phyloP scores from a whole-genome alignment of 2,329 filamentous ascomycete genomes.

The Hymenoscyphus fructigenus region DNA sequence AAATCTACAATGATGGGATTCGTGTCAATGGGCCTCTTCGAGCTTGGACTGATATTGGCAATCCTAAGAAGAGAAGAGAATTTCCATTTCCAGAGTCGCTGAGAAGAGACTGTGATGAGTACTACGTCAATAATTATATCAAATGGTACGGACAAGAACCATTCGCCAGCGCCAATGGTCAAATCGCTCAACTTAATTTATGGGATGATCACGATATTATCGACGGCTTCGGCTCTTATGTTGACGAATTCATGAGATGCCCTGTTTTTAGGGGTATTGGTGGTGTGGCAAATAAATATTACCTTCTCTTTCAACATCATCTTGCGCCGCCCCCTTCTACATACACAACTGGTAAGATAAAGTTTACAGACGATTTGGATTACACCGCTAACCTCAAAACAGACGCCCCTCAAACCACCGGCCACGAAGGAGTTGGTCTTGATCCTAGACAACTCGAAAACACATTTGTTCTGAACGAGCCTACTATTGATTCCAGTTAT shows the following conservation, averaged over 20 bases:
- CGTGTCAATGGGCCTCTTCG: constrained; percentile 79
- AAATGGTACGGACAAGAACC: constrained; percentile 70
- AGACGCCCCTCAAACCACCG: constrained; percentile 56
- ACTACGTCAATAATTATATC: constrained; percentile 90
- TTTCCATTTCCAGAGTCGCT: constrained; percentile 76
- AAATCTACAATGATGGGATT: constrained; percentile 91
- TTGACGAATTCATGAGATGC: constrained; percentile 89
- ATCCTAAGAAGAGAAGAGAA: constrained; percentile 76
- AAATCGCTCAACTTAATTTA: constrained; percentile 94
- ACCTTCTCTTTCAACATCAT: constrained; percentile 96
- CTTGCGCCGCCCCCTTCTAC: constrained; percentile 81
- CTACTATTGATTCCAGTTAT: constrained; percentile 64
- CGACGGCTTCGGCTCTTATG: constrained; percentile 91
- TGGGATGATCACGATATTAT: constrained; percentile 98
- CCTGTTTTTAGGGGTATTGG: constrained; percentile 91
- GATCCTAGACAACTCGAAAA: constrained; percentile 73
- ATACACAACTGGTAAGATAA: constrained; percentile 71
- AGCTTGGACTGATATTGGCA: constrained; percentile 80
- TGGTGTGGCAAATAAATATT: constrained; percentile 94
- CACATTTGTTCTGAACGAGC: constrained; percentile 66
- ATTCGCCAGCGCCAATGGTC: constrained; percentile 81
- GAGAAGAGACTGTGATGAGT: constrained; percentile 80
- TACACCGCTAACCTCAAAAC: constrained; percentile 17
- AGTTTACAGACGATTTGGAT: neutral
- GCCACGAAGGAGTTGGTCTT: constrained; percentile 54